Evolutionary conservation across 1,284 basidiomycete genomes (phyloP), one percentile per base, ranked within the genome.

Genomic region (Paramarasmius palmivorus): DNA sequence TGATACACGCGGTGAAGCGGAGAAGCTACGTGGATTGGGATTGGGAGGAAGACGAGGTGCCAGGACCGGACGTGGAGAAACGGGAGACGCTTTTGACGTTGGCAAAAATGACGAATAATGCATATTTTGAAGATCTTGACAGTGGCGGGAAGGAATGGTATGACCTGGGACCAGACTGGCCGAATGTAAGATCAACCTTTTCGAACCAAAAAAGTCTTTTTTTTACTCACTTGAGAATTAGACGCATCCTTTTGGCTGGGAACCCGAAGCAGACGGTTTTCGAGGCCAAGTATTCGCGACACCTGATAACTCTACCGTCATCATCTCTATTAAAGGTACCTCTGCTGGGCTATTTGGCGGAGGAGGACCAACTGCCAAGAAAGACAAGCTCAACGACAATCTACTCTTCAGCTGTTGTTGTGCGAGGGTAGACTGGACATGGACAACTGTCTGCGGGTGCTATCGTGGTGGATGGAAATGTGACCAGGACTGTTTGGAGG

Each of bases 341-440:
- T 93, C 92, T 9, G 84, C 92, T 0, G 84, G 83, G 4, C 59
- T 91, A 15, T 80, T 96, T 44, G 90, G 92, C 4, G 83, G 86
- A 4, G 90, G 90, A 0, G 93, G 93, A 0, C 88, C 92, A 14
- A 98, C 96, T 12, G 78, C 82, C 1, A 88, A 85, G 73, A 95
- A 95, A 63, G 95, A 98, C 76, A 97, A 93, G 73, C 69, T 90
- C 49, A 98, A 98, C 69, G 95, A 98, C 71, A 98, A 98, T 62
- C 69, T 99, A n/a, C 74, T 98, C 52, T 99, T 98, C 72, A 90
- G 94, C 51, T 99, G 96, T 72, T 99, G 96, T 73, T 99, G 96
- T 69, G 97, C 97, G 0, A 78, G 86, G 17, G 84, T 99, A 22
- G 93, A 93, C 66, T 97, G 93, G 85, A 88, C 92, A 4, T 99